Evolutionary conservation across 805 yeast species (phyloP), one percentile per base, ranked within the genome.

Genomic region (Lipomyces anomalus): DNA sequence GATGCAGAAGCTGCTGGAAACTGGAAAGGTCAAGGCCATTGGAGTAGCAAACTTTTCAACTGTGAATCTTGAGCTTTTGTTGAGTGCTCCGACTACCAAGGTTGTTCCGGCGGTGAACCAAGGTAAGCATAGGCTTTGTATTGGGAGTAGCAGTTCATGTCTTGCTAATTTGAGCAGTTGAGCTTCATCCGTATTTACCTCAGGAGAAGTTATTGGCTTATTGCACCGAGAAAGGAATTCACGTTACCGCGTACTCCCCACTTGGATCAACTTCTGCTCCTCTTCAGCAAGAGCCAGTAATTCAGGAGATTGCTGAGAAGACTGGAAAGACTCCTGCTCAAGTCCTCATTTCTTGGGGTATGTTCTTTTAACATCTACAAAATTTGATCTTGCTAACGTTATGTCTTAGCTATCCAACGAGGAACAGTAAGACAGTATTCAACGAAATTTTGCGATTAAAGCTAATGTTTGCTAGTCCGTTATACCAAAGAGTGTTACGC

Each of bases 21-120:
- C 74, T 22, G 82, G 58, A 26, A 71, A 76, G 61, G 70, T 76
- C 28, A 76, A 71, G 57, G 78, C 89, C 21, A 74, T 85, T 61
- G 95, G 95, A 55, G 84, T 85, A 35, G 81, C 89, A 29, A 85
- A 86, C 68, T 77, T 80, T 62, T 74, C 86, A 13, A 66, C 42
- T 24, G 44, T 38, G 20, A 48, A 48, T 34, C 44, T 53, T 30
- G 47, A 52, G 35, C 43, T 35, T 29, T 43, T 53, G 23, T 42
- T 53, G 26, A 44, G 23, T 29, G 43, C 52, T 5, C 50, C 52
- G 16, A 39, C 37, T 7, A 45, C 74, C 43, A 75, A 66, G 35
- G 63, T 76, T 43, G 73, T 71, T 29, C 95, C 95, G 6, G 88
- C 76, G 13, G 78, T 71, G 37, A 78, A 81, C 66, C 95, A 86